Evolutionary conservation across 2,329 filamentous ascomycete genomes (phyloP).

Genomic region (Pleomassaria siparia): DNA sequence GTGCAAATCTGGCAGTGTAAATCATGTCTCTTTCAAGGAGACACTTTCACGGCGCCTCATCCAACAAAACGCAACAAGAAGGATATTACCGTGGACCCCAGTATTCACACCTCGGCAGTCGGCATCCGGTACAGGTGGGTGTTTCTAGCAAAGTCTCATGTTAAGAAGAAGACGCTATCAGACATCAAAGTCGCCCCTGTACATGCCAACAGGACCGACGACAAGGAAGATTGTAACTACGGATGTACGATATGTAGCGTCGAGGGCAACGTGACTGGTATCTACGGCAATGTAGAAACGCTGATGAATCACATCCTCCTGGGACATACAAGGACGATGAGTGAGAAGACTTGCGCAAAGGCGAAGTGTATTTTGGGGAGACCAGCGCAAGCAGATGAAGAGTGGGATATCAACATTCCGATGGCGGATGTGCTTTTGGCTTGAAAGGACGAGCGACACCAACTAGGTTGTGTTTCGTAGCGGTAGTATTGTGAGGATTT

Average conservation of each 20-base stretch:
- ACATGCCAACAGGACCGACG: neutral
- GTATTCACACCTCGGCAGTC: constrained; percentile 24
- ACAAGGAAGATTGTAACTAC: constrained; percentile 27
- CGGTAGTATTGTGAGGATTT: neutral
- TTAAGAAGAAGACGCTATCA: constrained; percentile 18
- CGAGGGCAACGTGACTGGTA: constrained; percentile 32
- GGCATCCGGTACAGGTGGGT: constrained; percentile 43
- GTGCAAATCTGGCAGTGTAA: constrained; percentile 39
- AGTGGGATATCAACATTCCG: constrained; percentile 43
- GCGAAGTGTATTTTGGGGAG: constrained; percentile 41
- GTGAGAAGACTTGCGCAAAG: constrained; percentile 30
- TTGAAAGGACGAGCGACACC: neutral
- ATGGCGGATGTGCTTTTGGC: constrained; percentile 9
- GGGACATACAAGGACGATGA: constrained; percentile 36
- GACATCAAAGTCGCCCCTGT: neutral
- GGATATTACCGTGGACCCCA: constrained; percentile 31
- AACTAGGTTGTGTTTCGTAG: neutral
- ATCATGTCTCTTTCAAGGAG: constrained; percentile 38
- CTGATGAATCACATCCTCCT: constrained; percentile 43
- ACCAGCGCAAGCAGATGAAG: constrained; percentile 31
- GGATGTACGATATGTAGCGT: constrained; percentile 41
- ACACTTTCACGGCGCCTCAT: constrained; percentile 23
- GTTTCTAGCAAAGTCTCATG: constrained; percentile 43
- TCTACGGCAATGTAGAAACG: constrained; percentile 42
- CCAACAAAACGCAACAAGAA: constrained; percentile 31